phyloP scores from a whole-genome alignment of 148 eudicot species.

The Amaranthus palmeri region DNA sequence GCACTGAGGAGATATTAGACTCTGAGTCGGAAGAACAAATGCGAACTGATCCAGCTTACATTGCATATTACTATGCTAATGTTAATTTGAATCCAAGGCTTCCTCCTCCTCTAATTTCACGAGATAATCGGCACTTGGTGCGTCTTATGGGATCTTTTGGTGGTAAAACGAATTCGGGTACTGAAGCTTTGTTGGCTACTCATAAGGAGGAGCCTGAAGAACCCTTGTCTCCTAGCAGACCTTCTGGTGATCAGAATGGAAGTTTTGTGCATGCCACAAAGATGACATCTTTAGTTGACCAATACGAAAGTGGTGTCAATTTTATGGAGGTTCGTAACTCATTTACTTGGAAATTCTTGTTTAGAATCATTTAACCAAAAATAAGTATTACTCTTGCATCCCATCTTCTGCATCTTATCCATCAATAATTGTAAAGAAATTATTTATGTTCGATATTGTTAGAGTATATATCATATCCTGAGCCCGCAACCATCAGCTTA shows the following conservation, averaged over 20 bases:
- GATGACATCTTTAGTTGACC: constrained; percentile 9
- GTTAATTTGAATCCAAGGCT: constrained; percentile 63
- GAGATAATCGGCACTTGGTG: constrained; percentile 43
- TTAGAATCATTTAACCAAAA: neutral
- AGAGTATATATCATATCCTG: no score
- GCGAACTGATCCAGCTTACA: constrained; percentile 51
- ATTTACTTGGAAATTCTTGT: neutral
- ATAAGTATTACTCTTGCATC: neutral
- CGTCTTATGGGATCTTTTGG: constrained; percentile 20
- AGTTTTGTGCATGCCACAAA: neutral
- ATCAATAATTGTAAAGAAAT: neutral
- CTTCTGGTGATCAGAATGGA: constrained; percentile 14
- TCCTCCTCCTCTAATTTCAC: constrained; percentile 56
- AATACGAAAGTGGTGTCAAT: constrained; percentile 10
- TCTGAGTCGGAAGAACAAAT: constrained; percentile 42
- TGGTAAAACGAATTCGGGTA: constrained; percentile 15
- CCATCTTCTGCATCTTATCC: neutral
- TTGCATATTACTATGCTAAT: constrained; percentile 52
- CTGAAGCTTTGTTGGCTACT: constrained; percentile 25
- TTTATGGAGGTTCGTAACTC: constrained; percentile 29
- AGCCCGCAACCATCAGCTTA: no score
- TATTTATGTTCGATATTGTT: no score
- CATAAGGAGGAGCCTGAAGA: constrained; percentile 37
- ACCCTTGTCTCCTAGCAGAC: constrained; percentile 8
- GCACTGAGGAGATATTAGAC: constrained; percentile 17